A percentile compares a stretch with the other conserved stretches of the same genome.
phyloP scores from a whole-genome alignment of 2,329 filamentous ascomycete species.

The Colletotrichum theobromicola region DNA sequence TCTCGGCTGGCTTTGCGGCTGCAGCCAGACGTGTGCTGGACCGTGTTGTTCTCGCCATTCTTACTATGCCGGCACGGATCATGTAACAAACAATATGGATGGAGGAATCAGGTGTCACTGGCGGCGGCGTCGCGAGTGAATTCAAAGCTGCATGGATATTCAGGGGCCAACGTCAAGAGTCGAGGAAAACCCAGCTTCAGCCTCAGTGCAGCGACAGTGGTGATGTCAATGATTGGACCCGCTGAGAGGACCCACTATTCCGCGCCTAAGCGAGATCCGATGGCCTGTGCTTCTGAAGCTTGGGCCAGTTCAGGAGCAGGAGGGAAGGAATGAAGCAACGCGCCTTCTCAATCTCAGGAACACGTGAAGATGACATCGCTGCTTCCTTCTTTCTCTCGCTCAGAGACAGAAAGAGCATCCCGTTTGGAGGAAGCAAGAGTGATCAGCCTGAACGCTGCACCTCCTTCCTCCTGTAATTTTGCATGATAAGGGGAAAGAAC shows the following conservation, averaged over 20 bases:
- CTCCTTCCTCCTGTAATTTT: neutral
- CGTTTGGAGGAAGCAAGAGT: neutral
- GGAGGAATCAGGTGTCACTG: neutral
- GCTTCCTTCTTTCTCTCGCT: neutral
- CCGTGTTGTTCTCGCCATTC: slow-evolving; percentile 21
- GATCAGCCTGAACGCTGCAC: neutral
- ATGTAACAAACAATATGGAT: no score
- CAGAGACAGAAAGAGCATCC: neutral
- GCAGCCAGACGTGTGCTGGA: slow-evolving; percentile 18
- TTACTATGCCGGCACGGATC: neutral
- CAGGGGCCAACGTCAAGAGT: neutral
- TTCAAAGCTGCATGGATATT: neutral
- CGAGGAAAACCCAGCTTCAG: neutral
- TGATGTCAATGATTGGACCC: slow-evolving; percentile 19
- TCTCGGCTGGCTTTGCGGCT: neutral
- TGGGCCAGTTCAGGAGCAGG: neutral
- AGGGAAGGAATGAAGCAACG: neutral
- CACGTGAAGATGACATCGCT: neutral
- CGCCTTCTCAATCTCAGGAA: neutral
- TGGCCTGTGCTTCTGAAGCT: neutral
- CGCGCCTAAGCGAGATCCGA: neutral
- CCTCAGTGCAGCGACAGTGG: slow-evolving; percentile 10
- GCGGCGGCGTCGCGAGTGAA: neutral
- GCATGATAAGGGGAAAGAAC: neutral
- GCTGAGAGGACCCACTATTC: neutral